Evolutionary conservation across 148 eudicot species (phyloP).

Genomic region (Mesembryanthemum crystallinum): DNA sequence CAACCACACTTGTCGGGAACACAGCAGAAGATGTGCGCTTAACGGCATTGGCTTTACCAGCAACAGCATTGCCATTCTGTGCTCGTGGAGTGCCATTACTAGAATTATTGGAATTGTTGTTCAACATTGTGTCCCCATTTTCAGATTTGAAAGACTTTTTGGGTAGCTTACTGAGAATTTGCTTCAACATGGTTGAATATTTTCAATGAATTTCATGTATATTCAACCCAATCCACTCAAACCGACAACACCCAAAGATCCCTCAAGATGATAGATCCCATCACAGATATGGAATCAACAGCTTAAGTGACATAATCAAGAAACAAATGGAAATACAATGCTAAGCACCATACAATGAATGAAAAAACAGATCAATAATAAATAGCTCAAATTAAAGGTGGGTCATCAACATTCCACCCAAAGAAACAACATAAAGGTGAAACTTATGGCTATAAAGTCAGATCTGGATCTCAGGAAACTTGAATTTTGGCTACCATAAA

Average conservation of each 20-base stretch:
- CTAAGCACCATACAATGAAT: not conserved
- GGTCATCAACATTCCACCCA: slow-evolving; percentile 10
- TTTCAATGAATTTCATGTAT: slow-evolving; percentile 10
- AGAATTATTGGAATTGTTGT: slow-evolving; percentile 27
- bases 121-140: slow-evolving; percentile 29
- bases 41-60: slow-evolving; percentile 37
- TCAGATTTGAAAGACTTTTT: slow-evolving; percentile 62
- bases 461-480: slow-evolving; percentile 30
- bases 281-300: slow-evolving; percentile 15
- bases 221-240: slow-evolving; percentile 24
- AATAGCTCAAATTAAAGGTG: slow-evolving; percentile 9
- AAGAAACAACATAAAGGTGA: slow-evolving; percentile 19
- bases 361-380: slow-evolving; percentile 23
- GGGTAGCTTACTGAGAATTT: slow-evolving; percentile 70
- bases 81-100: slow-evolving; percentile 26
- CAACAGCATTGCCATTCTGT: slow-evolving; percentile 34
- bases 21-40: slow-evolving; percentile 75
- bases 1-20: slow-evolving; percentile 67
- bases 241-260: slow-evolving; percentile 13
- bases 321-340: not conserved
- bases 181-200: slow-evolving; percentile 69
- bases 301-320: not conserved
- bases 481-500: slow-evolving; percentile 18
- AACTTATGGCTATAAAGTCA: slow-evolving; percentile 23
- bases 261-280: slow-evolving; percentile 28